phyloP scores from a whole-genome alignment of 2,329 filamentous ascomycete genomes.

The Zalaria sp. region DNA sequence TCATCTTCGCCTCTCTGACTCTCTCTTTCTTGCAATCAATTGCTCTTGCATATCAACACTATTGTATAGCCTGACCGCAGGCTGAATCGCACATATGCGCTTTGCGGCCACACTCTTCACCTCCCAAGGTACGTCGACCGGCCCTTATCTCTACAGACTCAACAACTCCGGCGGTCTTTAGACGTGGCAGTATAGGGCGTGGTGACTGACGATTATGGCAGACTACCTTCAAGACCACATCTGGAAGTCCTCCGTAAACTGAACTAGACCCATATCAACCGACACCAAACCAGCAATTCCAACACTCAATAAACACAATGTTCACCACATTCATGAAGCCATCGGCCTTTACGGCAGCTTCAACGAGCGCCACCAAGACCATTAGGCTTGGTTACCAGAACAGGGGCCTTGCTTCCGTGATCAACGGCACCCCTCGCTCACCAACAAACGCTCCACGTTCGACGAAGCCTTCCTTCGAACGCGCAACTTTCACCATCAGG shows the following conservation, averaged over 20 bases:
- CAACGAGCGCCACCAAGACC: slow-evolving; percentile 28
- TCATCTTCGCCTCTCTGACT: too few species aligned
- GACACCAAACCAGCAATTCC: slow-evolving; percentile 7
- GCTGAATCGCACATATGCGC: slow-evolving; percentile 23
- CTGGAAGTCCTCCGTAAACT: slow-evolving; percentile 54
- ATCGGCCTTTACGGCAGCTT: slow-evolving; percentile 25
- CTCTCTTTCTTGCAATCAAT: background rate
- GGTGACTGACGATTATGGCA: slow-evolving; percentile 11
- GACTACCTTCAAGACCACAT: slow-evolving; percentile 59
- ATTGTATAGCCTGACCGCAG: slow-evolving; percentile 5
- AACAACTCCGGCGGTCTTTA: background rate
- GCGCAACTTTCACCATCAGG: slow-evolving; percentile 89
- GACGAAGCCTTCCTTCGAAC: slow-evolving; percentile 56
- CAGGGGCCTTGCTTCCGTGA: slow-evolving; percentile 46
- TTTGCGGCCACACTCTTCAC: slow-evolving; percentile 37
- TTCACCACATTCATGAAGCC: slow-evolving; percentile 41
- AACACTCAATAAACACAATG: slow-evolving; percentile 29
- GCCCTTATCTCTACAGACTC: slow-evolving; percentile 6
- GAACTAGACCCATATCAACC: slow-evolving; percentile 31
- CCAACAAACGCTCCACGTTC: slow-evolving; percentile 37
- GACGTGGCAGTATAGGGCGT: too few species aligned
- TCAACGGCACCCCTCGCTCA: slow-evolving; percentile 54
- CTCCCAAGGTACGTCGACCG: slow-evolving; percentile 33
- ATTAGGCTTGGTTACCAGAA: slow-evolving; percentile 30
- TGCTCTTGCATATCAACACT: background rate